Evolutionary conservation across 106 monocot species (phyloP), one percentile per base, ranked within the genome.

Genomic region (Acorus gramineus): DNA sequence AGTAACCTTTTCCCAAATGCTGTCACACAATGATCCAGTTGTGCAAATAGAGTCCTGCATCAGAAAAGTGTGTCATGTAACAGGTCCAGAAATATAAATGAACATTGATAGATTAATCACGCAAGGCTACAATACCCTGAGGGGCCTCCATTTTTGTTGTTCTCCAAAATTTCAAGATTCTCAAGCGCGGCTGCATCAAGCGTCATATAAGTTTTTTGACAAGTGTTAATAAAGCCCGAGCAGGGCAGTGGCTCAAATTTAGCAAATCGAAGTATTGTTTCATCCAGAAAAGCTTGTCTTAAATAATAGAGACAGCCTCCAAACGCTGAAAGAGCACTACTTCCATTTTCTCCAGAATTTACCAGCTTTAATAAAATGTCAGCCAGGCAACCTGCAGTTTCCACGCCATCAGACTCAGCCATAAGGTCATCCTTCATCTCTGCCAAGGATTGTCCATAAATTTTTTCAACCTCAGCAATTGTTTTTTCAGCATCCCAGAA

Each of bases 151-250:
- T 68, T 75, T 76, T 59, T 84, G 11, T 65, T 69, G 75, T 98
- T 91, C 77, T 91, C 96, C 63, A 91, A 67, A 62, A 98, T 81
- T 68, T 98, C 96, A 63, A 98, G 91, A 65, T 85, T 98, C 74
- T 98, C 87, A 59, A 98, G 87, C 46, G 91, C 91, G 53, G 96
- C 72, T 73, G 96, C 80, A 85, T 98, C 87, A 79, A 98, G 96
- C 59, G 81, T 73, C 96, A 98, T 98, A 73, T 83, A 79, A 73
- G 78, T 55, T 62, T 81, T 88, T 55, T 79, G 68, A 64, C 72
- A 12, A 53, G 13, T 63, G 67, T 55, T 73, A 12, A 9, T 10
- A 10, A 60, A 68, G 42, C 69, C 71, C 7, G 56, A 59, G 57
- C 67, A 75, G 48, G 80, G 75, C 73, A 98, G 85, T 60, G 14